phyloP scores from a whole-genome alignment of 257 asterid species.

The Scutellaria minor region DNA sequence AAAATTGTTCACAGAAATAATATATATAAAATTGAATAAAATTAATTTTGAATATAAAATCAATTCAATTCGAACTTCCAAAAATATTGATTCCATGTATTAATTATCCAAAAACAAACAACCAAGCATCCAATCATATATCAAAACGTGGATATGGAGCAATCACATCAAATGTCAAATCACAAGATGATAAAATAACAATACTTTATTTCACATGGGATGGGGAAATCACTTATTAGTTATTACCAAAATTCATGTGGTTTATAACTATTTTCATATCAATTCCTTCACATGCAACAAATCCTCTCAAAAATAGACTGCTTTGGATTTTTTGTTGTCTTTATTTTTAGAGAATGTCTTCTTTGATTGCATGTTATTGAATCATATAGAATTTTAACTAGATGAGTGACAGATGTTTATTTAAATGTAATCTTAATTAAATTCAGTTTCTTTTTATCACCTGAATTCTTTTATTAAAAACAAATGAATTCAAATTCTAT shows the following conservation, averaged over 20 bases:
- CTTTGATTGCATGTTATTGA: neutral
- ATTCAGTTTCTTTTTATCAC: too few relatives aligned
- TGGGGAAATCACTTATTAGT: neutral
- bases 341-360: neutral
- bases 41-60: too few relatives aligned
- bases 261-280: constrained; percentile 23
- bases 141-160: neutral
- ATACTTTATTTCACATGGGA: constrained; percentile 24
- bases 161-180: neutral
- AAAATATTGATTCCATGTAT: too few relatives aligned
- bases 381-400: neutral
- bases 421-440: too few relatives aligned
- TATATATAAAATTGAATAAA: too few relatives aligned
- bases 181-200: constrained; percentile 5
- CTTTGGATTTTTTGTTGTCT: constrained; percentile 22
- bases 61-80: too few relatives aligned
- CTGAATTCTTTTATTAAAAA: too few relatives aligned
- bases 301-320: neutral
- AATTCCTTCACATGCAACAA: constrained; percentile 26
- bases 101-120: neutral
- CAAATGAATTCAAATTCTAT: too few relatives aligned
- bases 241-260: constrained; percentile 8
- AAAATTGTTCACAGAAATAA: too few relatives aligned
- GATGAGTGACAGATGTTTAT: neutral
- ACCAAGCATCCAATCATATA: neutral